Evolutionary conservation across 2,329 filamentous ascomycete genomes (phyloP).

Genomic region (Fusarium ramigenum): DNA sequence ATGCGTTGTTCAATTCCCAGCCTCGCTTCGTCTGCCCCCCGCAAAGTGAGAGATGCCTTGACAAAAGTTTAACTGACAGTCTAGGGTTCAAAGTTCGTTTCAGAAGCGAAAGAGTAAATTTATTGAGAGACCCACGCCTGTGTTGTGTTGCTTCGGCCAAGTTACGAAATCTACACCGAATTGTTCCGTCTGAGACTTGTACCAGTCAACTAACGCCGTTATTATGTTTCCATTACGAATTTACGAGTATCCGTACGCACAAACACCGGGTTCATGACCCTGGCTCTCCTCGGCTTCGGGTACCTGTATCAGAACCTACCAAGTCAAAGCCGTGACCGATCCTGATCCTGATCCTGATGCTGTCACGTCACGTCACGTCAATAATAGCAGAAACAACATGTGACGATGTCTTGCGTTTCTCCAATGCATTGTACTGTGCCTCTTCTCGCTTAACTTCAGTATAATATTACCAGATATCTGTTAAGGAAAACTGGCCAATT

Average conservation of each 20-base stretch:
- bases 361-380: background rate
- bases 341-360: constrained; percentile 1
- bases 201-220: background rate
- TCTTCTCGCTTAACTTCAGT: constrained; percentile 9
- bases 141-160: background rate
- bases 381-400: constrained; percentile 19
- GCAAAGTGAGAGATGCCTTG: background rate
- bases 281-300: constrained; percentile 9
- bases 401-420: background rate
- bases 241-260: background rate
- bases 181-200: background rate
- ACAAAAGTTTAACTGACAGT: background rate
- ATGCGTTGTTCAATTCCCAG: constrained; percentile 33
- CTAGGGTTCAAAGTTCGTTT: background rate
- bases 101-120: background rate
- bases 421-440: constrained; percentile 2
- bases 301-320: constrained; percentile 28
- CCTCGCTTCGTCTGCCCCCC: constrained; percentile 13
- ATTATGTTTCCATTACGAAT: background rate
- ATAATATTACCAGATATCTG: background rate
- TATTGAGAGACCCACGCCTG: constrained; percentile 7
- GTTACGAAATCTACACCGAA: constrained; percentile 9
- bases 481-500: background rate
- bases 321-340: background rate
- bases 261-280: background rate